phyloP scores from a whole-genome alignment of 2,329 filamentous ascomycete species.

The Colletotrichum orchidophilum region DNA sequence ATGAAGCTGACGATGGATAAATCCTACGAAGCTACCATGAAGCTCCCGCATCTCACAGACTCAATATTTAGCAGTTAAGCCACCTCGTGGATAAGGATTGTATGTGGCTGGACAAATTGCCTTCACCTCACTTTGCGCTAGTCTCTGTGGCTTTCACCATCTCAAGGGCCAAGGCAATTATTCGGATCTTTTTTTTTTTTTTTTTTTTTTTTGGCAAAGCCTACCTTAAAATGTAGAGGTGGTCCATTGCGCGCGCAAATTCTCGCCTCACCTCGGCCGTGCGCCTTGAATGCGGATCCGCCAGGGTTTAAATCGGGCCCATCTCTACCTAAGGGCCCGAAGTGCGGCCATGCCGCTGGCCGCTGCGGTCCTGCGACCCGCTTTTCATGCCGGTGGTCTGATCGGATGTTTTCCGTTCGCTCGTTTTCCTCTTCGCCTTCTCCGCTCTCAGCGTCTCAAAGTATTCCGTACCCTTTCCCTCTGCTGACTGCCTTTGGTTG shows the following conservation, averaged over 20 bases:
- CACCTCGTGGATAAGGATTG: neutral
- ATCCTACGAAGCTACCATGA: neutral
- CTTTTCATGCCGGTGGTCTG: conserved; percentile 23
- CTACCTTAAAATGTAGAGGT: no score
- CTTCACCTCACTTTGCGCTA: no score
- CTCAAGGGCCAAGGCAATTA: neutral
- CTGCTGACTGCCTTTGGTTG: no score
- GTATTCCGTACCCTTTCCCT: neutral
- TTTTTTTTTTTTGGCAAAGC: neutral
- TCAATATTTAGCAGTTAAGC: neutral
- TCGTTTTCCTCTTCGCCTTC: neutral
- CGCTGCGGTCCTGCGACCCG: neutral
- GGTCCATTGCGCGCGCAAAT: conserved; percentile 14
- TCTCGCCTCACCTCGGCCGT: conserved; percentile 15
- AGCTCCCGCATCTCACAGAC: neutral
- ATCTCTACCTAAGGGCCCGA: conserved; percentile 21
- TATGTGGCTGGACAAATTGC: neutral
- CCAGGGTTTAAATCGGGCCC: neutral
- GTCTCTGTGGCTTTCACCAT: no score
- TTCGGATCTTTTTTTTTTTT: neutral
- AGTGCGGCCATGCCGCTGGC: conserved; percentile 27
- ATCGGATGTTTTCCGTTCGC: conserved; percentile 29
- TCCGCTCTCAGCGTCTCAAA: neutral
- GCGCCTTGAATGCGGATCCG: conserved; percentile 7
- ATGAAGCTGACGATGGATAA: conserved; percentile 4